phyloP scores from a whole-genome alignment of 305 asterid genomes.

The Fraxinus dipetala region DNA sequence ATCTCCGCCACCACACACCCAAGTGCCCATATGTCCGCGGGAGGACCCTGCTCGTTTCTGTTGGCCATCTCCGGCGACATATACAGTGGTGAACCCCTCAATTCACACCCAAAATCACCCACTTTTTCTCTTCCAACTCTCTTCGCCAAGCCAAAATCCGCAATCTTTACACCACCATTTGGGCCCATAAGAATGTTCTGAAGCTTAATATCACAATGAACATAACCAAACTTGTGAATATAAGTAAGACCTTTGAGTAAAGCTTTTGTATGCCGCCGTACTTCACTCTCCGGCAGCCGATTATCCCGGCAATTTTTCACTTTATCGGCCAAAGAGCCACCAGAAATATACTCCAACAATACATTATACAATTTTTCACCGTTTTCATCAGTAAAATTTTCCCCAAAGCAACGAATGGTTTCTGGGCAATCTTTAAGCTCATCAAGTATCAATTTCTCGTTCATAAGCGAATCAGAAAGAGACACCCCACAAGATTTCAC shows the following conservation, averaged over 20 bases:
- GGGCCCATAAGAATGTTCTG: slow-evolving; percentile 38
- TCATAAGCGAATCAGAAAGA: slow-evolving; percentile 8
- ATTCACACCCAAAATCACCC: slow-evolving; percentile 18
- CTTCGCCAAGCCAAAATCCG: slow-evolving; percentile 56
- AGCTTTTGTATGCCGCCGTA: slow-evolving; percentile 35
- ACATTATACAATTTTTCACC: slow-evolving; percentile 44
- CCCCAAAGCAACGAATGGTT: slow-evolving; percentile 24
- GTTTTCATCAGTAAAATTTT: slow-evolving; percentile 27
- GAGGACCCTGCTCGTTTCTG: slow-evolving; percentile 42
- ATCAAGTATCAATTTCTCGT: slow-evolving; percentile 15
- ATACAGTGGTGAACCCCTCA: slow-evolving; percentile 51
- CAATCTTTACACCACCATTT: slow-evolving; percentile 30
- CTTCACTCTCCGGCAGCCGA: slow-evolving; percentile 36
- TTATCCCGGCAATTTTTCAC: slow-evolving; percentile 17
- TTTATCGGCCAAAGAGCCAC: slow-evolving; percentile 39
- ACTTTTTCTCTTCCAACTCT: background rate
- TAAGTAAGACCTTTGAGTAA: slow-evolving; percentile 39
- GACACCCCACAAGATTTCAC: slow-evolving; percentile 14
- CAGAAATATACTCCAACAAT: slow-evolving; percentile 47
- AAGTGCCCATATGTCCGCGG: slow-evolving; percentile 63
- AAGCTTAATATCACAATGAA: slow-evolving; percentile 56
- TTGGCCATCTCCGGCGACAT: slow-evolving; percentile 57
- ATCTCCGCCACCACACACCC: slow-evolving; percentile 54
- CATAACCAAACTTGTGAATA: slow-evolving; percentile 45
- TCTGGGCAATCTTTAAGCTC: slow-evolving; percentile 6